Evolutionary conservation across 2,329 filamentous ascomycete genomes (phyloP), one percentile per base, ranked within the genome.

Genomic region (Apiospora koreana): DNA sequence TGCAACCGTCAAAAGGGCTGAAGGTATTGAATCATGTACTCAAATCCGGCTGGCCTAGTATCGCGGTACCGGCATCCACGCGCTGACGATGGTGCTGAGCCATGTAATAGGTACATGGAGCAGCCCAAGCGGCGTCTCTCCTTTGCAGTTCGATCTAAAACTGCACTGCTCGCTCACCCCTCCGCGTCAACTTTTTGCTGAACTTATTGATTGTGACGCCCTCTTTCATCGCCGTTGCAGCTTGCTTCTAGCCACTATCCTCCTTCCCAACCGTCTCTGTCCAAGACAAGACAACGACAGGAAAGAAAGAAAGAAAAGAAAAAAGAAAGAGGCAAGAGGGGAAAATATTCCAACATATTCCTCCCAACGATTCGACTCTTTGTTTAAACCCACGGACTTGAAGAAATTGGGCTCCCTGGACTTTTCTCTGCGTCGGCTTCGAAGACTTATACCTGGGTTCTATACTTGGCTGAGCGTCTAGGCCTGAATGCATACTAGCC

Each of bases 151-250:
- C 25, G 50, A 62, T 38, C 54, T 62, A 62, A 62, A 38, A 62
- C 54, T 62, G 54, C 50, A 58, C 50, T 35, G 50, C 50, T 58
- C 50, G 54, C 54, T 38, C 54, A 31, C 54, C 54, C 54, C 54
- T 62, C 54, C 35, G 54, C 54, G 54, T 14, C 54, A 62, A 62
- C 54, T 62, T 62, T 62, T 62, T 62, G 54, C 54, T 38, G 54
- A 38, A 62, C 54, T 38, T 62, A 62, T 62, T 62, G 54, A 43
- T 4, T 38, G 54, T 38, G 54, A 62, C 54, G 54, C 54, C 54
- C 21, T 62, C 31, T 38, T n/a, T 38, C 54, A 62, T 62, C 54
- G 54, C 31, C 54, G 54, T 62, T 62, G 54, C 54, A 62, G 54
- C 54, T 62, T 58, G 50, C 50, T 58, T 58, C 54, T 28, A 62